Evolutionary conservation across 2,329 filamentous ascomycete genomes (phyloP).

Genomic region (Penicillium brevicompactum): DNA sequence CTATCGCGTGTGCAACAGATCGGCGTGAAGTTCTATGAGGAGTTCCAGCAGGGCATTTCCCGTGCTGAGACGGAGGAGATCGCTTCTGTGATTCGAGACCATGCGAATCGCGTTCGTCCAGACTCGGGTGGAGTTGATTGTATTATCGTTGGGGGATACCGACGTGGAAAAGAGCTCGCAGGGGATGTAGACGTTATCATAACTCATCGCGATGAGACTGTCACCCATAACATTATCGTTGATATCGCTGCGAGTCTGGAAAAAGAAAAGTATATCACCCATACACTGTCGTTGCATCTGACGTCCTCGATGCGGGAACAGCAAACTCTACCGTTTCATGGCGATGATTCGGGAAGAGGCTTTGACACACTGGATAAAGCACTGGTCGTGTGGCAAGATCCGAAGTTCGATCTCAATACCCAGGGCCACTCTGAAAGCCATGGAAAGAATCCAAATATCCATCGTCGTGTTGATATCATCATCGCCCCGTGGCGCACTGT

Average conservation of each 20-base stretch:
- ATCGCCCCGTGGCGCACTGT: conserved; percentile 84
- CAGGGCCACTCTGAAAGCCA: conserved; percentile 29
- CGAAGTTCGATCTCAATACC: conserved; percentile 44
- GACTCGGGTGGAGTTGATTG: conserved; percentile 54
- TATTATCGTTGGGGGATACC: conserved; percentile 76
- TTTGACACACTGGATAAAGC: conserved; percentile 93
- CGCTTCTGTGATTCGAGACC: conserved; percentile 60
- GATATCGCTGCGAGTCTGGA: conserved; percentile 74
- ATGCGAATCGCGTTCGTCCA: conserved; percentile 65
- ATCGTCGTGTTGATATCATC: conserved; percentile 90
- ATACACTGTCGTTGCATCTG: conserved; percentile 72
- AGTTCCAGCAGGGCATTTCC: conserved; percentile 72
- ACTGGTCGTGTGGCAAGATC: conserved; percentile 87
- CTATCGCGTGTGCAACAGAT: conserved; percentile 86
- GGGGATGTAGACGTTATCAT: conserved; percentile 88
- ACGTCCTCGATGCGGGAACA: conserved; percentile 75
- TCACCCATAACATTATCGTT: conserved; percentile 70
- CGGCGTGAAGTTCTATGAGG: conserved; percentile 89
- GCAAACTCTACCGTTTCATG: conserved; percentile 58
- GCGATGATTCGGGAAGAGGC: conserved; percentile 46
- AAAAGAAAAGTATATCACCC: conserved; percentile 70
- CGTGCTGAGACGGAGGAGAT: conserved; percentile 74
- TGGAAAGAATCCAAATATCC: conserved; percentile 68
- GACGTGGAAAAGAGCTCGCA: conserved; percentile 71
- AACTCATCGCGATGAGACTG: conserved; percentile 70